phyloP scores from a whole-genome alignment of 768 basidiomycete species.

The Mycena capillaripes region DNA sequence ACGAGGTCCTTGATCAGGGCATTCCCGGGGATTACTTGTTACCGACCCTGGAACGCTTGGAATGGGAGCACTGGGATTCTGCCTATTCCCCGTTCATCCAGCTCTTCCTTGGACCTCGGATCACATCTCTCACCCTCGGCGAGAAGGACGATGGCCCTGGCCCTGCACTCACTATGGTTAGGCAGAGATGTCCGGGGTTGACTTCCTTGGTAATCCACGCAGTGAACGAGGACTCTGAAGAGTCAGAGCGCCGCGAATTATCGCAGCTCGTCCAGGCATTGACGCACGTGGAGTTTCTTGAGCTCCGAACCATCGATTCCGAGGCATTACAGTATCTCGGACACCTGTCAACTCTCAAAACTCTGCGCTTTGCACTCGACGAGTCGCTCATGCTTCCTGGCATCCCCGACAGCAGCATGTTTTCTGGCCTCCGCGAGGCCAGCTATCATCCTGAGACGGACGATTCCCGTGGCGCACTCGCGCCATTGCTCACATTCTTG shows the following conservation, averaged over 20 bases:
- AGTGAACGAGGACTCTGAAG: background rate
- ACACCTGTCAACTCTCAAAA: background rate
- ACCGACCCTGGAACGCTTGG: background rate
- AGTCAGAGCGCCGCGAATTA: background rate
- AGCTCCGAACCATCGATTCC: background rate
- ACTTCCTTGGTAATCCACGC: background rate
- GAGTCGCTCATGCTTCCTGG: background rate
- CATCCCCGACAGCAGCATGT: background rate
- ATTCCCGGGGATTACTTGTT: background rate
- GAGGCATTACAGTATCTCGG: background rate
- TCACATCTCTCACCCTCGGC: background rate
- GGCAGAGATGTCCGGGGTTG: background rate
- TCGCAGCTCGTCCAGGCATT: background rate
- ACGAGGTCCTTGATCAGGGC: background rate
- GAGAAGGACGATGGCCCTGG: background rate
- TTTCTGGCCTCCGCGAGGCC: background rate
- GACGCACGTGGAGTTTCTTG: background rate
- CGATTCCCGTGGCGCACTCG: background rate
- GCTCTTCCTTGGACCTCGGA: background rate
- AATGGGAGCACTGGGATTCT: background rate
- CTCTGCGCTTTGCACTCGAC: background rate
- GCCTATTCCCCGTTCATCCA: background rate
- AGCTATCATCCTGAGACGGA: background rate
- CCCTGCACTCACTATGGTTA: background rate
- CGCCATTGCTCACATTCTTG: background rate